These are phyloP conservation scores for Lachnellula arida DNA, from an alignment of 2,329 filamentous ascomycete genomes.

Conservation along the genomic window DNA sequence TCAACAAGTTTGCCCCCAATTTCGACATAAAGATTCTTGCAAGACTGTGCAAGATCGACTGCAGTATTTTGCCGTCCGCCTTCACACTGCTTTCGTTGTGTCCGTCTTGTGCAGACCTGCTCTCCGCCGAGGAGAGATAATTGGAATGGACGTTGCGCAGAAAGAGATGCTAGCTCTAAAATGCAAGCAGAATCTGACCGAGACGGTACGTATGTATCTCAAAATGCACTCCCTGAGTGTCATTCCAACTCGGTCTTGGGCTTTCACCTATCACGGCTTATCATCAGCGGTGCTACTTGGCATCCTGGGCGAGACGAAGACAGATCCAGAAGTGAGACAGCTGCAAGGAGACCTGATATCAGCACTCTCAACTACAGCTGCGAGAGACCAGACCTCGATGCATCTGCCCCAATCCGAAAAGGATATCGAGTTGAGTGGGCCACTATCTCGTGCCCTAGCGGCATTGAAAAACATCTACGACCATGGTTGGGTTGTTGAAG, in stretches of 20 bases:
- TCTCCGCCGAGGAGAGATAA: conserved; percentile 45
- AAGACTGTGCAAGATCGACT: conserved; percentile 59
- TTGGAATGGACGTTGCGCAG: conserved; percentile 47
- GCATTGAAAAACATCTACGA: conserved; percentile 64
- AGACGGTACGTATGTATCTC: conserved; percentile 64
- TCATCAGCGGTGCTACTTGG: conserved; percentile 61
- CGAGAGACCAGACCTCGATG: conserved; percentile 45
- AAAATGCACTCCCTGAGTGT: conserved; percentile 65
- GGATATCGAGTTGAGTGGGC: conserved; percentile 40
- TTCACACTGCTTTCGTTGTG: conserved; percentile 61
- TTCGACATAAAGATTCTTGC: conserved; percentile 57
- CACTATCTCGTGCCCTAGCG: conserved; percentile 54
- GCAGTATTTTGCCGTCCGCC: conserved; percentile 59
- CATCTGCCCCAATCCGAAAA: conserved; percentile 23
- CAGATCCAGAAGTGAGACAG: conserved; percentile 57
- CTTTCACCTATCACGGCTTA: conserved; percentile 63
- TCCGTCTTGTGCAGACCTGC: conserved; percentile 62
- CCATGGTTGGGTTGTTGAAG: conserved; percentile 53
- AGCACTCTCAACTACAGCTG: conserved; percentile 58
- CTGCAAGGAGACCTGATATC: conserved; percentile 61
- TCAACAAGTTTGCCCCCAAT: conserved; percentile 46
- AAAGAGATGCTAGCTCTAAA: conserved; percentile 51
- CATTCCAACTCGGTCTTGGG: conserved; percentile 63
- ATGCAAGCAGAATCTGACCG: conserved; percentile 58
- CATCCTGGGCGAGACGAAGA: conserved; percentile 58